These are phyloP conservation scores for Teratosphaeria pseudoeucalypti DNA, from an alignment of 2,329 filamentous ascomycete genomes.

Conservation along the genomic window DNA sequence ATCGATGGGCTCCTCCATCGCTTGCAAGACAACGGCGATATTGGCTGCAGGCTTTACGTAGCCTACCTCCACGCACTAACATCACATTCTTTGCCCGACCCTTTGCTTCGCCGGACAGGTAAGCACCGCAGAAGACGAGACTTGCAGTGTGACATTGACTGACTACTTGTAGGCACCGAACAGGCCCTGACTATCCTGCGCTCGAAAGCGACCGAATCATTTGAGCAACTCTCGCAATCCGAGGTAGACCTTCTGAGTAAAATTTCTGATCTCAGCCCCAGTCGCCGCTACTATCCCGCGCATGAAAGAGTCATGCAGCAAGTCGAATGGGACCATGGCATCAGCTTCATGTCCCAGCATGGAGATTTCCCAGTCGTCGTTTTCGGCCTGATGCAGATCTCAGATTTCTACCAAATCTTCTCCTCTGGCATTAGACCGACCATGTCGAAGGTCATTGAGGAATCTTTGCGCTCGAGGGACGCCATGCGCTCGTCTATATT, in stretches of 20 bases:
- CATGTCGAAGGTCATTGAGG: slow-evolving; percentile 3
- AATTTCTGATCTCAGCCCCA: slow-evolving; percentile 26
- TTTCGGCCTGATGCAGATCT: slow-evolving; percentile 17
- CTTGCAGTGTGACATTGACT: neutral
- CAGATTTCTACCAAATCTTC: slow-evolving; percentile 7
- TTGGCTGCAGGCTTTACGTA: slow-evolving; percentile 23
- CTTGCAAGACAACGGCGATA: slow-evolving; percentile 43
- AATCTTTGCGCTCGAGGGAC: slow-evolving; percentile 20
- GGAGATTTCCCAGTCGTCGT: slow-evolving; percentile 23
- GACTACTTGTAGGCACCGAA: slow-evolving; percentile 35
- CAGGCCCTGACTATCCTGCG: slow-evolving; percentile 30
- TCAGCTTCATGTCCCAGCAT: slow-evolving; percentile 34
- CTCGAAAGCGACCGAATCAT: slow-evolving; percentile 13
- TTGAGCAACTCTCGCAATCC: slow-evolving; percentile 10
- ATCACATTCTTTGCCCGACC: slow-evolving; percentile 47
- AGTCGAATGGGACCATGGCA: slow-evolving; percentile 30
- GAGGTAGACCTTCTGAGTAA: slow-evolving; percentile 13
- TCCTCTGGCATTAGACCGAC: slow-evolving; percentile 3
- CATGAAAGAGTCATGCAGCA: slow-evolving; percentile 34
- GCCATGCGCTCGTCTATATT: slow-evolving; percentile 22
- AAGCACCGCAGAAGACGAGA: neutral
- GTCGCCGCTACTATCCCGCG: slow-evolving; percentile 34
- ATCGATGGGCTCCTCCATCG: slow-evolving; percentile 48
- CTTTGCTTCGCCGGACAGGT: slow-evolving; percentile 46
- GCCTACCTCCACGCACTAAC: slow-evolving; percentile 52